Percentiles rank a stretch among this genome's conserved stretches.
phyloP scores from a whole-genome alignment of 345 rosid genomes.

The Aquilaria yunnanensis region DNA sequence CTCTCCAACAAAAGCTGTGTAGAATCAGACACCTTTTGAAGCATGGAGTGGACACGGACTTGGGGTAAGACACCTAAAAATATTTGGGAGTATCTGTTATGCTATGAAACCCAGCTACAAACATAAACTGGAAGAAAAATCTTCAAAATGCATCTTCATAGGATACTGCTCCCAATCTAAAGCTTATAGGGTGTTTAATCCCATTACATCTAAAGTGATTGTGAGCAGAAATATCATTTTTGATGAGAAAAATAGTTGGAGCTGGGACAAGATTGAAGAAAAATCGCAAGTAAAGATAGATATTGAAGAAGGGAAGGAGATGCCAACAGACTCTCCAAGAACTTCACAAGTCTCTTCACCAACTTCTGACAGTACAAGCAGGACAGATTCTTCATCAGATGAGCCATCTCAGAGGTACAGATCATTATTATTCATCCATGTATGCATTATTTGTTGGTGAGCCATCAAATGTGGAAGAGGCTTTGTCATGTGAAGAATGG shows the following conservation, averaged over 20 bases:
- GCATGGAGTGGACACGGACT: not conserved
- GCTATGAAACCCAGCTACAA: not conserved
- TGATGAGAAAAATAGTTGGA: not conserved
- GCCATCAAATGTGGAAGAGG: not conserved
- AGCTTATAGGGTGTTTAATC: not conserved
- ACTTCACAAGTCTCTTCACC: too few species aligned
- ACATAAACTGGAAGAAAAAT: not conserved
- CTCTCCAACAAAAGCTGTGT: not conserved
- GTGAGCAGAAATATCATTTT: not conserved
- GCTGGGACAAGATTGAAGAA: not conserved
- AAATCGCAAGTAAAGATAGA: not conserved
- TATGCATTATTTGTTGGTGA: not conserved
- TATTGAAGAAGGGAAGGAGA: too few species aligned
- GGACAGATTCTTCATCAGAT: too few species aligned
- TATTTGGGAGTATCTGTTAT: not conserved
- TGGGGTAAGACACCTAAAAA: not conserved
- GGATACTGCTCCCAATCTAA: not conserved
- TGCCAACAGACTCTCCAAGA: too few species aligned
- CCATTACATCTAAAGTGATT: not conserved
- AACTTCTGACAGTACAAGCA: too few species aligned
- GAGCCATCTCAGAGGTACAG: too few species aligned
- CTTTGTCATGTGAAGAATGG: not conserved
- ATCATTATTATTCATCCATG: too few species aligned
- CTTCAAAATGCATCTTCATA: not conserved
- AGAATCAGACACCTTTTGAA: not conserved